phyloP scores from a whole-genome alignment of 306 rosid genomes.

The Biancaea sappan region DNA sequence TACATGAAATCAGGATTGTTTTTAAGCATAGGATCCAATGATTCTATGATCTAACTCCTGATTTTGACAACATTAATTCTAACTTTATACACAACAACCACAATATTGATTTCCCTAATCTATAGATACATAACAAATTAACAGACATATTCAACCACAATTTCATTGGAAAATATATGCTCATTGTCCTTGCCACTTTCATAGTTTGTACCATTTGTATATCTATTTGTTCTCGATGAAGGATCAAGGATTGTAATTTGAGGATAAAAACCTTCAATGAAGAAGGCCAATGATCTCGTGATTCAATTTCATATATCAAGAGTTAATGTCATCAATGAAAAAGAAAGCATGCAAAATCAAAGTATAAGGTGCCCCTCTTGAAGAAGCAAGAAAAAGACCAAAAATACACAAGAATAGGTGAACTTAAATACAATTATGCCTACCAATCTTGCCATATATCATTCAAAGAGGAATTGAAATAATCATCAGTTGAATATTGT shows the following conservation, averaged over 20 bases:
- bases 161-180: too few species aligned
- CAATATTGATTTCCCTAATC: too few species aligned
- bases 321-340: slow-evolving; percentile 17
- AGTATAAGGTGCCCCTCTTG: slow-evolving; percentile 13
- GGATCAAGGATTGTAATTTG: slow-evolving; percentile 61
- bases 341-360: slow-evolving; percentile 16
- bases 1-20: too few species aligned
- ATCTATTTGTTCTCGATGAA: slow-evolving; percentile 66
- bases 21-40: too few species aligned
- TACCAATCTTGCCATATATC: slow-evolving; percentile 15
- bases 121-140: too few species aligned
- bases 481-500: not conserved
- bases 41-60: too few species aligned
- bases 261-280: slow-evolving; percentile 62
- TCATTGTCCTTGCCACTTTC: too few species aligned
- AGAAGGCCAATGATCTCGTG: slow-evolving; percentile 81
- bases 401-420: not conserved
- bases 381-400: slow-evolving; percentile 20
- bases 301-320: slow-evolving; percentile 30
- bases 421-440: not conserved
- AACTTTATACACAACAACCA: too few species aligned
- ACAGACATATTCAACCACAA: too few species aligned
- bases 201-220: slow-evolving; percentile 63
- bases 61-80: too few species aligned
- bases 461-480: slow-evolving; percentile 17